Conservation (phyloP, 2,329 filamentous ascomycete genomes). For the Neofusicoccum umdonicola region DNA sequence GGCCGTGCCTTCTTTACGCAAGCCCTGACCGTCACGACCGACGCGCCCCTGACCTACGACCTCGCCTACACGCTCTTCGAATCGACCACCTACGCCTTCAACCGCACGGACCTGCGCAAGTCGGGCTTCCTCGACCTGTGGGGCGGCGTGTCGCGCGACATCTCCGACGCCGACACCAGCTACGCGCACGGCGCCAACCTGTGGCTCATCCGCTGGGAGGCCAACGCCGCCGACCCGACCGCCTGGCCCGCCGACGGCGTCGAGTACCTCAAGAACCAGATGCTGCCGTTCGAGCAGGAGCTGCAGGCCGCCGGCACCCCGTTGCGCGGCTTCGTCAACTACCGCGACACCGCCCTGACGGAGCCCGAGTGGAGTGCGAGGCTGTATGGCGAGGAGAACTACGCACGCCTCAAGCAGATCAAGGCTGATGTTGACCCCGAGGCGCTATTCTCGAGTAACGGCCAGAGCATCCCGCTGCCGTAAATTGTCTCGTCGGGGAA, state of each 20-base stretch:
- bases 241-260: conserved; percentile 23
- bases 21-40: conserved; percentile 20
- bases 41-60: conserved; percentile 20
- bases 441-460: conserved; percentile 22
- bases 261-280: conserved; percentile 23
- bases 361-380: conserved; percentile 23
- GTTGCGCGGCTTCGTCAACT: conserved; percentile 24
- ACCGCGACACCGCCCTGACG: conserved; percentile 22
- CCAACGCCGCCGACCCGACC: conserved; percentile 13
- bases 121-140: conserved; percentile 24
- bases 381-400: conserved; percentile 22
- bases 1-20: conserved; percentile 22
- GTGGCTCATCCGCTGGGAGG: conserved; percentile 26
- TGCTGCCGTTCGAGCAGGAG: conserved; percentile 22
- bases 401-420: conserved; percentile 21
- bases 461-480: conserved; percentile 20
- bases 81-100: conserved; percentile 18
- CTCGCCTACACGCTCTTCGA: conserved; percentile 21
- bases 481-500: not conserved
- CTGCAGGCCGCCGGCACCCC: conserved; percentile 19
- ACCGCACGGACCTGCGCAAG: conserved; percentile 22
- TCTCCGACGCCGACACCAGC: conserved; percentile 21
- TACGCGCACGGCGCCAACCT: conserved; percentile 23
- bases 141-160: conserved; percentile 22
- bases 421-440: conserved; percentile 21